Conservation (phyloP, 768 basidiomycete species). For the Boletus edulis region DNA sequence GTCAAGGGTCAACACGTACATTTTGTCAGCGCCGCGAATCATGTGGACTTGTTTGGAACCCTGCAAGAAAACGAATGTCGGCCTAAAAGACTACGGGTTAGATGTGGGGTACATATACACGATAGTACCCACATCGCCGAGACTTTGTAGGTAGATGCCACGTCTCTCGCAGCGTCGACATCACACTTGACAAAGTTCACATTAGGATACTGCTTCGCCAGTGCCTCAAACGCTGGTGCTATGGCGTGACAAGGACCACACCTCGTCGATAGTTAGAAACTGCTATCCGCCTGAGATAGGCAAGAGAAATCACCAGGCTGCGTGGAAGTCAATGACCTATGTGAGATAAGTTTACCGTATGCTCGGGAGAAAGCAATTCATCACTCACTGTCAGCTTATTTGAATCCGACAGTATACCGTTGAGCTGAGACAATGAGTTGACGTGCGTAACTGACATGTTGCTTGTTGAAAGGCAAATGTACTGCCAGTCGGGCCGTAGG, state of each 20-base stretch:
- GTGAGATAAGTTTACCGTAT: neutral
- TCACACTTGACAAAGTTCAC: slow-evolving; percentile 87
- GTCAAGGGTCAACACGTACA: slow-evolving; percentile 39
- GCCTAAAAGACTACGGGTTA: slow-evolving; percentile 45
- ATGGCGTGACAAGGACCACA: slow-evolving; percentile 86
- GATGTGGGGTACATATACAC: neutral
- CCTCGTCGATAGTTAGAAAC: slow-evolving; percentile 42
- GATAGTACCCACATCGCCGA: slow-evolving; percentile 62
- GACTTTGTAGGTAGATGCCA: slow-evolving; percentile 60
- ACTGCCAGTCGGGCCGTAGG: neutral
- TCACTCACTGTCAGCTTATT: slow-evolving; percentile 61
- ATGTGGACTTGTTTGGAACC: slow-evolving; percentile 64
- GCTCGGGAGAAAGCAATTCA: neutral
- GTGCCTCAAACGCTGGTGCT: slow-evolving; percentile 68
- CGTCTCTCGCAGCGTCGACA: slow-evolving; percentile 68
- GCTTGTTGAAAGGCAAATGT: neutral
- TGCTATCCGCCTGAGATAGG: neutral
- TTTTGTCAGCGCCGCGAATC: slow-evolving; percentile 68
- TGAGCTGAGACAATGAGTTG: slow-evolving; percentile 60
- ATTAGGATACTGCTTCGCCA: slow-evolving; percentile 63
- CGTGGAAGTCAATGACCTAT: slow-evolving; percentile 86
- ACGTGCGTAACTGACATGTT: slow-evolving; percentile 63
- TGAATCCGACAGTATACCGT: slow-evolving; percentile 54
- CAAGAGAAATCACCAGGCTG: slow-evolving; percentile 57
- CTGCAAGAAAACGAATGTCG: slow-evolving; percentile 78